Conservation (phyloP, 2,329 filamentous ascomycete genomes). For the Ceratocystis albifundus region DNA sequence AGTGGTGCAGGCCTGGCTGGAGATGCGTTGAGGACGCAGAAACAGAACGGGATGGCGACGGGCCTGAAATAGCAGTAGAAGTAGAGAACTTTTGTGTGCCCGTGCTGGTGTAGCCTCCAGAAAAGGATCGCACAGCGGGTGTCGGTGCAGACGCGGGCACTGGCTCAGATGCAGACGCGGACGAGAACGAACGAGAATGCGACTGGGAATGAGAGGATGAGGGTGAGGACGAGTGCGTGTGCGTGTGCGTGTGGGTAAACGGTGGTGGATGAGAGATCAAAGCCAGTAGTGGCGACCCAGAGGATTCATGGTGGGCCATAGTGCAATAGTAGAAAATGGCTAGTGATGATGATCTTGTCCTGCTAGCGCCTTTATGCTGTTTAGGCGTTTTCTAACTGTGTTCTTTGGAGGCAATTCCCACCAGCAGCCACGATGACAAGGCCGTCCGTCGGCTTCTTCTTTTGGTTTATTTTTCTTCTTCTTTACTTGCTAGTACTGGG, state of each 20-base stretch:
- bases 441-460: neutral
- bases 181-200: neutral
- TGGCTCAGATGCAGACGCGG: neutral
- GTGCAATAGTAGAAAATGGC: neutral
- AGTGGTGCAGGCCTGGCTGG: neutral
- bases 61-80: conserved; percentile 2
- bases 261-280: conserved; percentile 32
- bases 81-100: conserved; percentile 1
- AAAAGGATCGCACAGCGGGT: conserved; percentile 3
- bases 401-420: no score
- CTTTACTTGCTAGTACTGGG: neutral
- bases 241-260: conserved; percentile 30
- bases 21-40: conserved; percentile 13
- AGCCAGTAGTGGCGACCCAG: conserved; percentile 12
- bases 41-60: conserved; percentile 10
- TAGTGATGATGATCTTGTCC: neutral
- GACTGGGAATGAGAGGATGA: conserved; percentile 2
- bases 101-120: conserved; percentile 6
- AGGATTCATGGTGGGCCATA: conserved; percentile 18
- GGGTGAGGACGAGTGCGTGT: conserved; percentile 25
- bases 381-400: neutral
- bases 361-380: neutral
- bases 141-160: neutral
- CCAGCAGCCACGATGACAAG: neutral
- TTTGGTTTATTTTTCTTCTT: no score